phyloP scores from a whole-genome alignment of 495 filamentous ascomycete species.

The Lichina pygmaea region DNA sequence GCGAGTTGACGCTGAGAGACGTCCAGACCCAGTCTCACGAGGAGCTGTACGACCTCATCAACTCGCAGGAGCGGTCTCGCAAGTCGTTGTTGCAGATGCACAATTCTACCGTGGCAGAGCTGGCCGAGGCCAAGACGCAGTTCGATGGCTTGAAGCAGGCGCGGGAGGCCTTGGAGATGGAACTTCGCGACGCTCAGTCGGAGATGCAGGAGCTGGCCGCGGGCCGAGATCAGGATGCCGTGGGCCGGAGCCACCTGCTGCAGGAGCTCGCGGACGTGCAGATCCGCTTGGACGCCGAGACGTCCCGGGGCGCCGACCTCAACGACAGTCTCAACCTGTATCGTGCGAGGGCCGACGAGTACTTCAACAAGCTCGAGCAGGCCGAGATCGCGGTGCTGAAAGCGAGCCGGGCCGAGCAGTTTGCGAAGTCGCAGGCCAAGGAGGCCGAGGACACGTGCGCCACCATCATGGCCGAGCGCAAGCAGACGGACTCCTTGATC shows the following conservation, averaged over 20 bases:
- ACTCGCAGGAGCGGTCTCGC: conserved; percentile 75
- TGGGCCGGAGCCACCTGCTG: conserved; percentile 62
- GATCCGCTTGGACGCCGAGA: conserved; percentile 73
- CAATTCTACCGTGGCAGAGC: conserved; percentile 60
- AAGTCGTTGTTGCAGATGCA: conserved; percentile 58
- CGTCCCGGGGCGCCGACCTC: conserved; percentile 61
- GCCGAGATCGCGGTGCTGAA: conserved; percentile 90
- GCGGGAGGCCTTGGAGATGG: conserved; percentile 57
- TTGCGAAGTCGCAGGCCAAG: conserved; percentile 62
- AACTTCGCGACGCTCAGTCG: conserved; percentile 58
- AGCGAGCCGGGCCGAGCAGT: conserved; percentile 73
- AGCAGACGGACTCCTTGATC: conserved; percentile 63
- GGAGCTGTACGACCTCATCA: conserved; percentile 80
- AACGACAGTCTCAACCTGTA: conserved; percentile 65
- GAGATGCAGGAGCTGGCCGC: conserved; percentile 57
- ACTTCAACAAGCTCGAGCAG: conserved; percentile 92
- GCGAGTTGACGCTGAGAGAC: conserved; percentile 76
- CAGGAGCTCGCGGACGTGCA: conserved; percentile 87
- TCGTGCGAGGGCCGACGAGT: conserved; percentile 84
- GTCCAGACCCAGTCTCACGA: conserved; percentile 85
- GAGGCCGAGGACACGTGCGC: conserved; percentile 85
- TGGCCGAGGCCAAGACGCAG: conserved; percentile 59
- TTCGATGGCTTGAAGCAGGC: conserved; percentile 65
- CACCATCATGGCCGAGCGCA: conserved; percentile 72
- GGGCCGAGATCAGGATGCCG: conserved; percentile 58